These are phyloP conservation scores for Penicillium roqueforti DNA, from an alignment of 495 filamentous ascomycete genomes.

Conservation along the genomic window DNA sequence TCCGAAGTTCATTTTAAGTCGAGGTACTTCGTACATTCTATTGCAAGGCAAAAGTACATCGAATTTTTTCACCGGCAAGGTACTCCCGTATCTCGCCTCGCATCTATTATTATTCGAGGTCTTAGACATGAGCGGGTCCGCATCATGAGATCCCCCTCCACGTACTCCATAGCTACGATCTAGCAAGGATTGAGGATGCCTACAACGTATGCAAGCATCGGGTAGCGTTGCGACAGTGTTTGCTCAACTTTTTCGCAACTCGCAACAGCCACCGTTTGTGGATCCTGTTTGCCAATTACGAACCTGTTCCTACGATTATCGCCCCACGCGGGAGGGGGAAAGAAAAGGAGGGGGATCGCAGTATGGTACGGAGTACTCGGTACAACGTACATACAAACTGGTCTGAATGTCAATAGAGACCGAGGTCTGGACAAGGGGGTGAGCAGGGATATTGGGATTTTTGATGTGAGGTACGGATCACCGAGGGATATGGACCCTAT, in stretches of 20 bases:
- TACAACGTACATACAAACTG: not conserved
- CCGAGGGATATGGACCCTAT: not conserved
- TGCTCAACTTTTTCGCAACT: constrained; percentile 3
- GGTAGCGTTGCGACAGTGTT: constrained; percentile 11
- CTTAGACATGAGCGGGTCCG: constrained; percentile 19
- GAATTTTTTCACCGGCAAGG: constrained; percentile 1
- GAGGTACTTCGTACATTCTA: not conserved
- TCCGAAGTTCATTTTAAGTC: not conserved
- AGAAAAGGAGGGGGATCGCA: constrained; percentile 3
- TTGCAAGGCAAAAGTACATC: not conserved
- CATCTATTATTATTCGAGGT: constrained; percentile 10
- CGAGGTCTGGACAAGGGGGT: not conserved
- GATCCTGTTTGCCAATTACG: constrained; percentile 21
- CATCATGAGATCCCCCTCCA: constrained; percentile 10
- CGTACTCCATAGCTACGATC: constrained; percentile 3
- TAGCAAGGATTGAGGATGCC: constrained; percentile 8
- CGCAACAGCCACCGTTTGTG: constrained; percentile 24
- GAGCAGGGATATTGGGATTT: not conserved
- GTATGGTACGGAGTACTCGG: not conserved
- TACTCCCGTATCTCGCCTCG: not conserved
- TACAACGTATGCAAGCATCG: constrained; percentile 14
- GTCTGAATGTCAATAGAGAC: constrained; percentile 6
- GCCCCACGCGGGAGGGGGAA: constrained; percentile 27
- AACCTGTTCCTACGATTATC: constrained; percentile 10
- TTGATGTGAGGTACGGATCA: not conserved